Evolutionary conservation across 345 rosid species (phyloP), one percentile per base, ranked within the genome.

Genomic region (Linum usitatissimum): DNA sequence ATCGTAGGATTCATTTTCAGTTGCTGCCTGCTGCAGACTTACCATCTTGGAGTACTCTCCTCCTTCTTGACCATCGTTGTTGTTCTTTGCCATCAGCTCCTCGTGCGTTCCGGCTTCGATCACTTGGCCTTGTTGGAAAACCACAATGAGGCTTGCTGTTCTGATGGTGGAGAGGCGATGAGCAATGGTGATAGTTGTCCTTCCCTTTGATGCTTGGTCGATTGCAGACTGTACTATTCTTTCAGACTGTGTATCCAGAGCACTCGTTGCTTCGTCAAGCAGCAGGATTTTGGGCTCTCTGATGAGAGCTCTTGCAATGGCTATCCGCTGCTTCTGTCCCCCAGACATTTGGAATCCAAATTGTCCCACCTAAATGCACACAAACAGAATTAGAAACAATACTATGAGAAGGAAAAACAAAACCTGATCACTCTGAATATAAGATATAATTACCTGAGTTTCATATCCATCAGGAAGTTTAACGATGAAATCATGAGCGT

Each of bases 261-360:
- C 91, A 73, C 91, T 83, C 0, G 91, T 83, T 64, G 91, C 88
- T 65, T 86, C 91, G 61, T 83, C 88, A 1, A 86, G 84, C 51
- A 86, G 71, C 71, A 86, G 65, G 65, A 86, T 86, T 63, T 78
- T 86, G 2, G 88, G 91, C 57, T 83, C 71, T 60, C 91, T 77
- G 56, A 83, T 81, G 15, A 81, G 64, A 54, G 91, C 88, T 62
- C 88, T 75, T 5, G 91, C 86, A 42, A 86, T 83, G 59, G 91
- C 88, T n/a, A 86, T 80, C 69, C 91, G 55, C 76, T 83, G 88
- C 79, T 86, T 86, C 64, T 86, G 91, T 58, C 88, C 86, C 28
- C 91, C 88, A n/a, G 88, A 86, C 67, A 86, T 55, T 51, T 86
- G 86, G 70, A 81, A 76, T 13, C 88, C 91, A 36, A 77, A 78